Percentiles rank a stretch among this genome's conserved stretches.
Conservation (phyloP, 208 protist genomes). For the Eutreptiella sp. region DNA sequence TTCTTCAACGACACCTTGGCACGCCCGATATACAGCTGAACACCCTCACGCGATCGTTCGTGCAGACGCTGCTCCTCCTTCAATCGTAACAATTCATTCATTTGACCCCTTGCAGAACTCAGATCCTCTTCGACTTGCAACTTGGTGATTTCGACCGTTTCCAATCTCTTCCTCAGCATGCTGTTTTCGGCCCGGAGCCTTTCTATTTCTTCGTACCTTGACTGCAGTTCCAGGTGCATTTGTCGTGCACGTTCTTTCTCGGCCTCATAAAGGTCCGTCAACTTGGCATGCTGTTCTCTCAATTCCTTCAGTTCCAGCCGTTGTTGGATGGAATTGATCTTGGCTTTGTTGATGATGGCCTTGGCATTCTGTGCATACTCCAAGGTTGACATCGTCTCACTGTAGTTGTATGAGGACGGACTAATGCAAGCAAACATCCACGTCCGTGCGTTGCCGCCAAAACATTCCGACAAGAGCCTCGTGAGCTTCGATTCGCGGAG, state of each 20-base stretch:
- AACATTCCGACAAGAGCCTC: slow-evolving; percentile 70
- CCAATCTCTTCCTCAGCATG: background rate
- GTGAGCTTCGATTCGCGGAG: slow-evolving; percentile 79
- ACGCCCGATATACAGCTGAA: slow-evolving; percentile 3
- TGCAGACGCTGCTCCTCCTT: background rate
- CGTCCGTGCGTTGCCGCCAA: slow-evolving; percentile 65
- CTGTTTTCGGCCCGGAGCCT: background rate
- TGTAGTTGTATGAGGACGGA: slow-evolving; percentile 59
- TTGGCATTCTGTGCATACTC: slow-evolving; percentile 69
- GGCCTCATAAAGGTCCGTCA: slow-evolving; percentile 1
- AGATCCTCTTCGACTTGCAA: background rate
- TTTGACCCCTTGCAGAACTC: background rate
- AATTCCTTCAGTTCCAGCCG: slow-evolving; percentile 61
- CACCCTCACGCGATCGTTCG: background rate
- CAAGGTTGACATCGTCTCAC: slow-evolving; percentile 65
- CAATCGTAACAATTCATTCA: background rate
- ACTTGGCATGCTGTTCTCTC: slow-evolving; percentile 27
- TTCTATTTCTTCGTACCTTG: background rate
- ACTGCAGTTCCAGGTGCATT: background rate
- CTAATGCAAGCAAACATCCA: slow-evolving; percentile 56
- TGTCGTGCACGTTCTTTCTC: slow-evolving; percentile 9
- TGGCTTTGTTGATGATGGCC: slow-evolving; percentile 63
- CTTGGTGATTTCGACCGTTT: background rate
- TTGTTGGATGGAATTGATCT: slow-evolving; percentile 53
- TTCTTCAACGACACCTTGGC: slow-evolving; percentile 16